Evolutionary conservation across 2,329 filamentous ascomycete genomes (phyloP), one percentile per base, ranked within the genome.

Genomic region (Neonectria coccinea): DNA sequence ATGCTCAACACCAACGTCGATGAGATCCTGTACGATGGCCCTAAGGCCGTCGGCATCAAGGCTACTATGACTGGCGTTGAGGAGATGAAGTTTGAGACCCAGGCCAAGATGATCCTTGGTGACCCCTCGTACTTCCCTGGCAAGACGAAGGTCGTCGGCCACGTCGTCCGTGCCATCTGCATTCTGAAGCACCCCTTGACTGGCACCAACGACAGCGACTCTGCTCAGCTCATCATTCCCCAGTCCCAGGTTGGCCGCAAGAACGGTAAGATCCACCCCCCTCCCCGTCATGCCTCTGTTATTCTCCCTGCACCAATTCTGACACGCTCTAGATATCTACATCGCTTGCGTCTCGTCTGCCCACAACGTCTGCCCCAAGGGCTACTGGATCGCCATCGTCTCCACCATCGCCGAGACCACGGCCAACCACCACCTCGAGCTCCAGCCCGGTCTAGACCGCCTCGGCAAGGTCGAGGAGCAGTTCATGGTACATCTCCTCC

Each of bases 361-460:
- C 41, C 97, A 99, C 85, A 98, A 97, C 75, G 97, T 99, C 74
- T 98, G 95, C 84, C 96, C 97, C 75, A 97, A 97, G 88, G 95
- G 95, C 66, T 98, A 97, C 88, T 99, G 97, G 86, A 93, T 99
- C 74, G 96, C 96, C 74, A 99, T 98, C 66, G 95, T 99, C 70
- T 97, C 94, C 52, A 99, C 96, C 65, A 97, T 99, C 77, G 93
- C 96, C 69, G 97, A 99, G 85, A 91, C 90, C 48, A 84, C 90
- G 66, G 90, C 92, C 70, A 98, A 99, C 87, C 94, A 97, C 82
- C 96, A 99, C 81, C 85, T 97, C 62, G 96, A 99, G 84, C 90
- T 99, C 47, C 89, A 96, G 81, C 90, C 94, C 31, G 96, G 95
- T 76, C 90, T 98, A 71, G 94, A 97, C 76, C 91, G 95, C 71